Percentiles rank a stretch among this genome's conserved stretches.
These are phyloP conservation scores for Microcera coccophila DNA, from an alignment of 2,329 filamentous ascomycete species.

Conservation along the genomic window DNA sequence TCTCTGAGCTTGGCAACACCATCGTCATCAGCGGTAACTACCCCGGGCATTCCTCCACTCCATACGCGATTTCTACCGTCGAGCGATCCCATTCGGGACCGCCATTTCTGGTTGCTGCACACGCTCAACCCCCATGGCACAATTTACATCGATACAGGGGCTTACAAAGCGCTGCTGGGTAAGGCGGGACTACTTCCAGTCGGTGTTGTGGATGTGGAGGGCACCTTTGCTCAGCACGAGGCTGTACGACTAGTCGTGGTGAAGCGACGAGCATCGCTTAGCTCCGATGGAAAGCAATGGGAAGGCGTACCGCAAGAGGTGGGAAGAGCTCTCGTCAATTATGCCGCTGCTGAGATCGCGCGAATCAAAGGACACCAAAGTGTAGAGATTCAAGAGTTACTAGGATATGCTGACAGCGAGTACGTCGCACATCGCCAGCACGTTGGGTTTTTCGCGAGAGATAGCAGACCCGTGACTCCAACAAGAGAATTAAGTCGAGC, in stretches of 20 bases:
- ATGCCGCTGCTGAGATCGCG: constrained; percentile 77
- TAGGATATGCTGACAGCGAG: constrained; percentile 92
- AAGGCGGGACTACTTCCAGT: constrained; percentile 87
- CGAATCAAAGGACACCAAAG: constrained; percentile 83
- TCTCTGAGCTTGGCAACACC: constrained; percentile 38
- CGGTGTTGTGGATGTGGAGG: constrained; percentile 86
- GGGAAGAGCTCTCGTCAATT: constrained; percentile 87
- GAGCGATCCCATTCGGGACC: constrained; percentile 78
- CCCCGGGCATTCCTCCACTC: constrained; percentile 53
- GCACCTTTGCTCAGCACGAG: constrained; percentile 87
- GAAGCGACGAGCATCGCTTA: constrained; percentile 47
- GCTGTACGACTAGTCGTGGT: constrained; percentile 83
- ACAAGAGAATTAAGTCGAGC: constrained; percentile 26
- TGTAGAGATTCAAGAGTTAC: constrained; percentile 69
- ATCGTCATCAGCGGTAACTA: constrained; percentile 18
- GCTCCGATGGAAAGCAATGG: constrained; percentile 44
- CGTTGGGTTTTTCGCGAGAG: constrained; percentile 65
- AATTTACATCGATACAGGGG: constrained; percentile 88
- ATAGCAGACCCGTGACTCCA: constrained; percentile 53
- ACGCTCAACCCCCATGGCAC: constrained; percentile 87
- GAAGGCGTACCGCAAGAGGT: constrained; percentile 63
- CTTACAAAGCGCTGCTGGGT: constrained; percentile 70
- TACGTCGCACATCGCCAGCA: constrained; percentile 89
- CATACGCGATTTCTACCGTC: constrained; percentile 93
- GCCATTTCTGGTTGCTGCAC: constrained; percentile 96